Base-by-base conservation (phyloP, 805 yeast genomes). In the Hanseniaspora hatyaiensis region DNA sequence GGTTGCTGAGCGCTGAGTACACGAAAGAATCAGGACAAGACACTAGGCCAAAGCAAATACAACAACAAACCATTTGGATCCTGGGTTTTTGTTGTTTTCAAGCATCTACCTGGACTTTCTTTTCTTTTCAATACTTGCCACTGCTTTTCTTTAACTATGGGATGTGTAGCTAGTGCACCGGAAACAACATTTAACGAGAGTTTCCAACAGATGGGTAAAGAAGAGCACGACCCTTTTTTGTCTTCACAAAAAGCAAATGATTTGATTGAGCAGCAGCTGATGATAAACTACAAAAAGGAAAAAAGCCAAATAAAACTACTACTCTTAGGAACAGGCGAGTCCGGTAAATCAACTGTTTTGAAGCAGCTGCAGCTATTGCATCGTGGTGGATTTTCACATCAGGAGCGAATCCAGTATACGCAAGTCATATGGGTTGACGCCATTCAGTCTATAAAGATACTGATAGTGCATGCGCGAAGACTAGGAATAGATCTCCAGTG, bases 371-470 rank as follows among this genome's bases (percentile, higher is more conserved):
- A 82, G 55, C 69, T 92, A 15, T 63, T 87, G 34, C 96, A 92
- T 60, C 82, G 85, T 51, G 80, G 82, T 37, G 94, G 95, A 2
- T 92, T 89, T 65, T 69, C 82, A 1, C 74, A 73, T 42, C 82
- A 78, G 52, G 97, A 92, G 62, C 70, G 95, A 46, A 57, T 69
- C 37, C 88, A 83, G 60, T 92, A 87, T 61, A 63, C 82, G 2
- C 87, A 86, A 54, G 84, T 89, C 16, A 85, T 92, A 19, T 92
- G 96, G 96, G 82, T 82, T 12, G 96, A 89, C 63, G 76, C 92
- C 1, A 77, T 88, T 42, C 86, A 84, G 54, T 74, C 85, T 32
- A 86, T 88, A 92, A 78, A 82, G 59, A 71, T 72, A 20, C 65
- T 88, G 46, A 75, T 89, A 24, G 69, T 79, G n/a, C 85, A 83